phyloP scores from a whole-genome alignment of 2,329 filamentous ascomycete species.

The Cryphonectria japonica region DNA sequence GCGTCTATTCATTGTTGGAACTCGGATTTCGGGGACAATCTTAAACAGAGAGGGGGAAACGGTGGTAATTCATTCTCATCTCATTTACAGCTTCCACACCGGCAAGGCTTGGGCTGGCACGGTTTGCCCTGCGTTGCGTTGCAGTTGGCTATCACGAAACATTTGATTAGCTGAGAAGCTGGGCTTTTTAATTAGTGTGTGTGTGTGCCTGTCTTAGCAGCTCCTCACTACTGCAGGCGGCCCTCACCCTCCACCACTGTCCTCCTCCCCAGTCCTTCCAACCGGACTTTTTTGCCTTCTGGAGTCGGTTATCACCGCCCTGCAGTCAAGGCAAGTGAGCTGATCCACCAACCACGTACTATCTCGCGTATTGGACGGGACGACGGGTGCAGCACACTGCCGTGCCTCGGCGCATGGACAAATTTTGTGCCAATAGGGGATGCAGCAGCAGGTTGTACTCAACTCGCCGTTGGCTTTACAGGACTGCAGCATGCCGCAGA shows the following conservation, averaged over 20 bases:
- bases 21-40: background rate
- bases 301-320: constrained; percentile 12
- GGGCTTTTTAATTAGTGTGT: constrained; percentile 3
- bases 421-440: constrained; percentile 9
- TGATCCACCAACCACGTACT: constrained; percentile 9
- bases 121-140: background rate
- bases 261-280: background rate
- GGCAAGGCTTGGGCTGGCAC: background rate
- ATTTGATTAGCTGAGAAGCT: background rate
- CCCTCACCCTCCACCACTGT: background rate
- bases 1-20: background rate
- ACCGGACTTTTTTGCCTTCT: constrained; percentile 7
- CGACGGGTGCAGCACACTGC: constrained; percentile 3
- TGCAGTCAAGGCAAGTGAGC: background rate
- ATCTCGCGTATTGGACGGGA: background rate
- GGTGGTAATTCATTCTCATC: background rate
- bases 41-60: background rate
- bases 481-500: background rate
- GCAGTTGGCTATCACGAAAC: background rate
- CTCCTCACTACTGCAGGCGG: constrained; percentile 6
- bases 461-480: background rate
- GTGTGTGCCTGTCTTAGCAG: background rate
- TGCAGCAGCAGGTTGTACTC: background rate
- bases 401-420: constrained; percentile 8
- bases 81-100: background rate